A percentile compares a stretch with the other conserved stretches of the same genome.
Evolutionary conservation across 1,139 yeast genomes (phyloP).

Genomic region (Yamadazyma atlantica): DNA sequence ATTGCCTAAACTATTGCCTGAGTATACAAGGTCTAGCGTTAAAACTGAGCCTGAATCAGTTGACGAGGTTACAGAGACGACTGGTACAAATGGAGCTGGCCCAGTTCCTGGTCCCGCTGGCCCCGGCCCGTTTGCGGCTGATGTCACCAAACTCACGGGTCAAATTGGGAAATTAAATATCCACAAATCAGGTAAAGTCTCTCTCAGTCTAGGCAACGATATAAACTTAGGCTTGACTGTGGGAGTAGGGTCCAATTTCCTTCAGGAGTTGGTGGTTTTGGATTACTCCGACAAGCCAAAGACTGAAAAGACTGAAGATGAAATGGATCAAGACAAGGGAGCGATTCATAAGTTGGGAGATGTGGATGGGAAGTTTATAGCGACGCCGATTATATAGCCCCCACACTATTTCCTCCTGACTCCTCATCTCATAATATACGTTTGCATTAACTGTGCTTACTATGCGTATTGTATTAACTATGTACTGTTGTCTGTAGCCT

Average conservation of each 20-base stretch:
- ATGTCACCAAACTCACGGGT: conserved; percentile 38
- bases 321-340: conserved; percentile 18
- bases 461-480: too few relatives aligned
- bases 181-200: conserved; percentile 78
- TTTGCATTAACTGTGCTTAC: too few relatives aligned
- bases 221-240: conserved; percentile 65
- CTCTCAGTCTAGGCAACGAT: conserved; percentile 69
- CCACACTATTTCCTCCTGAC: too few relatives aligned
- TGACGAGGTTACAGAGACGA: conserved; percentile 15
- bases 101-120: too few relatives aligned
- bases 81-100: too few relatives aligned
- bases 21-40: conserved; percentile 26
- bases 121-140: conserved; percentile 15
- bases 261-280: conserved; percentile 73
- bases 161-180: conserved; percentile 69
- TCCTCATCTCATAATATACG: neutral
- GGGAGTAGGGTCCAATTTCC: conserved; percentile 72
- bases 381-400: conserved; percentile 46
- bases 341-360: conserved; percentile 61
- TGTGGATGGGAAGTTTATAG: conserved; percentile 55
- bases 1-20: conserved; percentile 68
- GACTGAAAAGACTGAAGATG: conserved; percentile 16
- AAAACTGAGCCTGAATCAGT: conserved; percentile 14
- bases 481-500: too few relatives aligned
- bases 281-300: conserved; percentile 26